Percentiles rank a stretch among this genome's conserved stretches.
phyloP scores from a whole-genome alignment of 2,329 filamentous ascomycete species.

The Pyricularia pennisetigena region DNA sequence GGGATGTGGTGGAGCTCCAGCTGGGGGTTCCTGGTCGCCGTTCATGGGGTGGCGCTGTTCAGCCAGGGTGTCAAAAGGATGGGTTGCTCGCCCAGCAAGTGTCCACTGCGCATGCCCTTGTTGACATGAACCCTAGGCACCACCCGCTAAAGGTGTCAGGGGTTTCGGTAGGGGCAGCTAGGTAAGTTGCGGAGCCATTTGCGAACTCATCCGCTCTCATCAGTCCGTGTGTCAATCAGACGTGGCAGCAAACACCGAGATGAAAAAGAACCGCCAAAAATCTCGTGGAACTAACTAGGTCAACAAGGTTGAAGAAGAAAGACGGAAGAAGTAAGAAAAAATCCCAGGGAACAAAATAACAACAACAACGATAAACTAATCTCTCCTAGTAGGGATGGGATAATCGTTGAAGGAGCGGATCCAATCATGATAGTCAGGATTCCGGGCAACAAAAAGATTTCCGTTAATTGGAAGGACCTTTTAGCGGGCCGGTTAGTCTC shows the following conservation, averaged over 20 bases:
- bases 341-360: not conserved
- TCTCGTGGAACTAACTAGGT: not conserved
- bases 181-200: not conserved
- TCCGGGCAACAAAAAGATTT: not conserved
- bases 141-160: not conserved
- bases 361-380: not conserved
- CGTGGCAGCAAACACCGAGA: not conserved
- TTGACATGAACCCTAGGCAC: not conserved
- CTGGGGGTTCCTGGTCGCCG: slow-evolving; percentile 19
- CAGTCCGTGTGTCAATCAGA: slow-evolving; percentile 2
- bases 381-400: not conserved
- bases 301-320: not conserved
- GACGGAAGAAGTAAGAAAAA: not conserved
- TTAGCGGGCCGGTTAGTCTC: slow-evolving; percentile 8
- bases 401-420: not conserved
- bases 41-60: slow-evolving; percentile 5
- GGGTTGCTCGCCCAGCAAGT: not conserved
- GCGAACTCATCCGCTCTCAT: not conserved
- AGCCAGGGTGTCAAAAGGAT: slow-evolving; percentile 3
- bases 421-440: not conserved
- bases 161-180: not conserved
- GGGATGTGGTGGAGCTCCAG: slow-evolving; percentile 20
- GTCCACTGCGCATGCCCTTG: not conserved
- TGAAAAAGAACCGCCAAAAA: not conserved
- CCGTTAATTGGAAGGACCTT: slow-evolving; percentile 6